Base-by-base conservation (phyloP, 1,284 basidiomycete genomes). In the Rhodotorula sp. region DNA sequence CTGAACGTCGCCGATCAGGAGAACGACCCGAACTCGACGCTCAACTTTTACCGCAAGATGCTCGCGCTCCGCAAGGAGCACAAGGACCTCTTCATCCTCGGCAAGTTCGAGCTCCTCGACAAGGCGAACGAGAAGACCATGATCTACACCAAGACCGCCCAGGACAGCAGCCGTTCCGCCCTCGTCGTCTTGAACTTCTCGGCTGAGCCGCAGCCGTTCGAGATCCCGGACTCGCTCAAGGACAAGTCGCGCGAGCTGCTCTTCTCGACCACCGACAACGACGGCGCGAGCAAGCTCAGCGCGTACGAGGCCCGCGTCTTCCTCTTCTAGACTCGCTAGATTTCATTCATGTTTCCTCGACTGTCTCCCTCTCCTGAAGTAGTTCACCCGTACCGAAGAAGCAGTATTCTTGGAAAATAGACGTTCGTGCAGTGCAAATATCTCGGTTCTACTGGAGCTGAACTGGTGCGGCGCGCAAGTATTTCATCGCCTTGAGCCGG, bases 1-100 rank as follows among this genome's bases (percentile, higher is more conserved):
- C 89, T 88, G 85, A 91, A 91, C 78, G 88, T 84, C 14, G 83
- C 80, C 3, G 80, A 79, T 6, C 86, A 90, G 79, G 64, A 83
- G 15, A 72, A 79, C 0, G 85, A 89, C 64, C 72, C 81, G 1
- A 69, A 81, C 19, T 66, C 60, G 86, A 72, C 89, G 6, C 83
- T 83, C 60, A 76, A 81, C 5, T 91, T 90, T 77, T 91, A 86
- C 84, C 86, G 86, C 76, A 76, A 79, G 14, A 83, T 87, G 8
- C 77, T 91, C 31, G 74, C 71, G 18, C 70, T 86, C 2, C 83
- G 89, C 26, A 89, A 88, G 76, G 79, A 82, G 28, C 78, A 87
- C 70, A 74, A 77, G 34, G 77, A 79, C 45, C 64, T 81, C 50
- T 60, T 77, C n/a, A 61, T 72, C 3, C 86, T 87, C 72, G 89